Conservation (phyloP, 306 rosid genomes). For the apple (Malus domestica) region ASM211411v1 NC_041800.1:32443233-32443732, state of each 20-base stretch:
- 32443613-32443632: constrained; percentile 19
- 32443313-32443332: not conserved
- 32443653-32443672: not conserved
- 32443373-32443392: not conserved
- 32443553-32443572: constrained; percentile 89
- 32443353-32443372: not conserved
- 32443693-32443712: not conserved
- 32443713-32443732: not conserved
- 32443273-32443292: constrained; percentile 93
- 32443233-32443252: constrained; percentile 65
- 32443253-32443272: constrained; percentile 99
- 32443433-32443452: not conserved
- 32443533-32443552: constrained; percentile 65
- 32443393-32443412: not conserved
- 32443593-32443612: constrained; percentile 43
- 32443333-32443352: not conserved
- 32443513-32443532: constrained; percentile 96
- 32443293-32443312: constrained; percentile 16
- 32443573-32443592: constrained; percentile 97
- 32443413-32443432: not conserved
- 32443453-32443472: not conserved
- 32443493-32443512: constrained; percentile 61
- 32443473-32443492: not conserved
- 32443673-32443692: not conserved
- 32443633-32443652: not conserved